Base-by-base conservation (phyloP, 495 filamentous ascomycete genomes). In the Penicillium longicatenatum region DNA sequence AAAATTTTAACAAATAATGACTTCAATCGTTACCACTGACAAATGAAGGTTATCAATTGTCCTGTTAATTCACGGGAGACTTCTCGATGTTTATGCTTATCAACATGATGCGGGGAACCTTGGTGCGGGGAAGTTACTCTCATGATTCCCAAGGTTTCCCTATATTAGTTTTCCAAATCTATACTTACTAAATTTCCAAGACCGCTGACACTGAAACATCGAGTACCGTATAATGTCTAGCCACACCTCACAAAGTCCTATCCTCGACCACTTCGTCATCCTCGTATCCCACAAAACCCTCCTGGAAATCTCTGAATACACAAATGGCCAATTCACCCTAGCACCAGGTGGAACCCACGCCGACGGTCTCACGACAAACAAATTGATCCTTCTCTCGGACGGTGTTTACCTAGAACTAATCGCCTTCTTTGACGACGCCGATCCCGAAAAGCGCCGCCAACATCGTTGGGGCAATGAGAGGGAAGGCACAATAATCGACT, bases 401-500 rank as follows among this genome's bases (percentile, higher is more conserved):
- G 63, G 63, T 5, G 56, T 60, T 20, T 66, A 66, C 33, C 44
- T 66, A 1, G 63, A 62, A 24, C 53, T 65, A 14, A 65, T 65
- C 17, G 62, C 62, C 17, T 65, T 65, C 41, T 58, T 55, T 35
- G 52, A 58, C 20, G 48, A 59, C 5, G 24, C 56, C 16, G 58
- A 61, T 35, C 58, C 62, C 8, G 61, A 60, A 42, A 37, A 11
- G 5, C 60, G 64, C 42, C 53, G 45, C 3, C 43, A 55, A 1
- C 64, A 67, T 57, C 64, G 64, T 39, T 67, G 64, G 64, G 64
- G 64, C 37, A 63, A 61, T 6, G 54, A 52, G 4, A 58, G 45
- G 12, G 64, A 63, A 44, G 49, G 50, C 31, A 67, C 52, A 2
- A 57, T 67, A 29, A 61, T 67, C 29, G 64, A 67, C 52, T 67